Evolutionary conservation across 2,329 filamentous ascomycete species (phyloP).

Genomic region (Amauroascus verrucosus): DNA sequence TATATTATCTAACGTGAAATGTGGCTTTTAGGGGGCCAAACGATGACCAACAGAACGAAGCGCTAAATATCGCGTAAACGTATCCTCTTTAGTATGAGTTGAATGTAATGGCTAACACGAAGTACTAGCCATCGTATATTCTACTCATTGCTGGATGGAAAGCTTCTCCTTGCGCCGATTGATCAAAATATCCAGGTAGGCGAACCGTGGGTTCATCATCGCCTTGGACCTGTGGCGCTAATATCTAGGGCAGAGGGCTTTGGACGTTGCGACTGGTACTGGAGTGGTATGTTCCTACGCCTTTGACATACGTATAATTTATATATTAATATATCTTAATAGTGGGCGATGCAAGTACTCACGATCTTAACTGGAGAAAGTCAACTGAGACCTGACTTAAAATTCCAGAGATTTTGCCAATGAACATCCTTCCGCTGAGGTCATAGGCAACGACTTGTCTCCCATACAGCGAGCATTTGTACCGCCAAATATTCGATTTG

Average conservation of each 20-base stretch:
- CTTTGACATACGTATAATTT: background rate
- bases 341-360: background rate
- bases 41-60: slow-evolving; percentile 19
- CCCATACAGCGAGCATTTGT: slow-evolving; percentile 23
- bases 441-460: slow-evolving; percentile 37
- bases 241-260: slow-evolving; percentile 11
- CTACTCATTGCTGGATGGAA: slow-evolving; percentile 28
- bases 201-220: background rate
- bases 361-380: too few relatives aligned
- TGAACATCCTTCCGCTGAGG: slow-evolving; percentile 42
- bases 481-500: slow-evolving; percentile 25
- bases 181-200: slow-evolving; percentile 22
- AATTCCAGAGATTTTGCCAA: slow-evolving; percentile 23
- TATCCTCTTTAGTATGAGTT: background rate
- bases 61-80: slow-evolving; percentile 17
- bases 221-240: slow-evolving; percentile 16
- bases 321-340: background rate
- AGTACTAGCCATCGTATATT: slow-evolving; percentile 26
- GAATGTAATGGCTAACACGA: background rate
- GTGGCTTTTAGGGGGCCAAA: slow-evolving; percentile 14
- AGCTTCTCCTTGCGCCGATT: slow-evolving; percentile 33
- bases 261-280: slow-evolving; percentile 19
- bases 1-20: background rate
- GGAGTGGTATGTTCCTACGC: too few relatives aligned
- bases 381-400: background rate